phyloP scores from a whole-genome alignment of 106 monocot genomes.

The Narthecium ossifragum region DNA sequence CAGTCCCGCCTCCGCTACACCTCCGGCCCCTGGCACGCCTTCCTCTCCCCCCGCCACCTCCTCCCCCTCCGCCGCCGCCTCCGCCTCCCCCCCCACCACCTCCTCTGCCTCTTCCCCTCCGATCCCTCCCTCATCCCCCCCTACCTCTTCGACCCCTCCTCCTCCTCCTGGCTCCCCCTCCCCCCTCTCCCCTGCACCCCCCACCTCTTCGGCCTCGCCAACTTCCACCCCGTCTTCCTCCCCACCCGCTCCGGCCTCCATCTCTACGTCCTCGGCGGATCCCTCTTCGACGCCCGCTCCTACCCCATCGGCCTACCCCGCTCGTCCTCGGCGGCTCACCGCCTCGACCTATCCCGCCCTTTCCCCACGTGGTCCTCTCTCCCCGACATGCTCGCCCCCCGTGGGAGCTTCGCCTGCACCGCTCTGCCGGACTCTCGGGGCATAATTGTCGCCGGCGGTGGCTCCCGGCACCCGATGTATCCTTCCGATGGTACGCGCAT shows the following conservation, averaged over 20 bases:
- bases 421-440: constrained; percentile 5
- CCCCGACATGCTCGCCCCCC: constrained; percentile 46
- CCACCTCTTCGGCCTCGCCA: constrained; percentile 47
- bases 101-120: constrained; percentile 67
- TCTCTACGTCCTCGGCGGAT: constrained; percentile 67
- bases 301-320: constrained; percentile 58
- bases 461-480: constrained; percentile 69
- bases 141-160: constrained; percentile 61
- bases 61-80: constrained; percentile 11
- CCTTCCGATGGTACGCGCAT: constrained; percentile 61
- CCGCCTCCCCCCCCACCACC: constrained; percentile 27
- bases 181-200: too few relatives aligned
- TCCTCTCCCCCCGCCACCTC: constrained; percentile 32
- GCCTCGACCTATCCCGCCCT: constrained; percentile 29
- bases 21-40: constrained; percentile 37
- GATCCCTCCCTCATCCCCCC: constrained; percentile 53
- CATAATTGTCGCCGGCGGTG: constrained; percentile 77
- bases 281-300: constrained; percentile 61
- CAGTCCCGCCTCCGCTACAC: constrained; percentile 42
- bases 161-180: constrained; percentile 35
- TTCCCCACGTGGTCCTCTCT: constrained; percentile 35
- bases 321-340: constrained; percentile 36
- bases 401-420: constrained; percentile 77
- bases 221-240: constrained; percentile 43
- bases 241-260: constrained; percentile 20